Evolutionary conservation across 495 filamentous ascomycete species (phyloP), one percentile per base, ranked within the genome.

Genomic region (Hypoxylon trugodes): DNA sequence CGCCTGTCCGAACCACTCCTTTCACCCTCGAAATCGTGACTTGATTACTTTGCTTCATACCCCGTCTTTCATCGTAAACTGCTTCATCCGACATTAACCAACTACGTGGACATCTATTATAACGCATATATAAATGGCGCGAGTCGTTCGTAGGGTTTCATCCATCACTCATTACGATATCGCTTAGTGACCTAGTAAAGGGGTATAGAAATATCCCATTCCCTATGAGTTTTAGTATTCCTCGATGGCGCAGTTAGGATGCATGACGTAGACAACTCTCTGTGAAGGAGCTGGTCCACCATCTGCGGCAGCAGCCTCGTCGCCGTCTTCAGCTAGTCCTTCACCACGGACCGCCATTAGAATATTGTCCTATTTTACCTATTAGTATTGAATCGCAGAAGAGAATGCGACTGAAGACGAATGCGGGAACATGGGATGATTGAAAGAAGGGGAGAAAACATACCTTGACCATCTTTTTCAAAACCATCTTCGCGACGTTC

Each of bases 391-490:
- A 26, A 0, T 10, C 4, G 12, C 15, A 12, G 22, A 38, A 15
- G 1, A 13, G 6, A 18, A 19, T 0, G 46, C 7, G 15, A 5
- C 36, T 16, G 3, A 40, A 6, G 19, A 16, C 1, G 5, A 19
- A 32, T 38, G 4, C 15, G 4, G 12, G 18, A 25, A 22, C 7
- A 36, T n/a, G n/a, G 16, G 18, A 13, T 2, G 18, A n/a, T n/a
- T n/a, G 7, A 4, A 16, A 32, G 1, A 6, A 18, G 12, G 4
- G 13, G 10, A 30, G 36, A 19, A 25, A 45, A 84, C 85, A 68
- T 78, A 96, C 93, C 91, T 94, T 97, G 64, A 97, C 89, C 89
- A 97, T 96, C 73, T 92, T 87, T 86, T 89, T 96, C 58, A 98
- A 71, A 62, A 98, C 94, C 83, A 97, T 97, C 70, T 78, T 82